Base-by-base conservation (phyloP, 139 green algal genomes). In the Chlorella sp. region DNA sequence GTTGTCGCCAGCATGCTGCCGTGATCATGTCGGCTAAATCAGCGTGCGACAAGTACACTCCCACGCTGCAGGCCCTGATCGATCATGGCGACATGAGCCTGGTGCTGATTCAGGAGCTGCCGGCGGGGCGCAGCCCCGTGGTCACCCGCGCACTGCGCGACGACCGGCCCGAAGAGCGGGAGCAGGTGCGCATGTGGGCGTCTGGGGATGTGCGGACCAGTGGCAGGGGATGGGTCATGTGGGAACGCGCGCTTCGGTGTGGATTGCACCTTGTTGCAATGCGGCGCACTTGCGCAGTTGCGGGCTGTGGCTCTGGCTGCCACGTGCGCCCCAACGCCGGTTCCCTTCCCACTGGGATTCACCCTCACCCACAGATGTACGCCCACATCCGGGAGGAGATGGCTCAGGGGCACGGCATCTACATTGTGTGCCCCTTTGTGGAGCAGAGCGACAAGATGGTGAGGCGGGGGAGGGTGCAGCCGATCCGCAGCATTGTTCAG, bases 41-140 rank as follows among this genome's bases (percentile, higher is more conserved):
- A n/a, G n/a, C n/a, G n/a, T n/a, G n/a, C n/a, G n/a, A 17, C 55
- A 16, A 51, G 7, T 7, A 7, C 11, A 11, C 44, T 55, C 15
- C 51, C 51, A 60, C 51, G 12, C 51, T 60, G 51, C 51, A 60
- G 51, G 96, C 96, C 11, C 91, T 98, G 44, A 91, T 93, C 0
- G 63, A 89, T 18, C 90, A 95, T 51, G 95, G 95, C 7, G 92
- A 95, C 83, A 90, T 96, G 80, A 81, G 73, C 17, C 82, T 81
- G 51, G 76, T 88, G 38, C 39, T 86, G 25, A 94, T 98, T 51
- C 74, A 92, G 20, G 92, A 95, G 72, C 80, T 94, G 83, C 95
- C 95, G 18, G 92, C 95, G 6, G 93, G 94, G 30, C 88, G 95
- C 15, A 60, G 82, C 51, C 90, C 88, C 21, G 91, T 98, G 6